phyloP scores from a whole-genome alignment of 1,139 yeast genomes.

The Neolecta irregularis region DNA sequence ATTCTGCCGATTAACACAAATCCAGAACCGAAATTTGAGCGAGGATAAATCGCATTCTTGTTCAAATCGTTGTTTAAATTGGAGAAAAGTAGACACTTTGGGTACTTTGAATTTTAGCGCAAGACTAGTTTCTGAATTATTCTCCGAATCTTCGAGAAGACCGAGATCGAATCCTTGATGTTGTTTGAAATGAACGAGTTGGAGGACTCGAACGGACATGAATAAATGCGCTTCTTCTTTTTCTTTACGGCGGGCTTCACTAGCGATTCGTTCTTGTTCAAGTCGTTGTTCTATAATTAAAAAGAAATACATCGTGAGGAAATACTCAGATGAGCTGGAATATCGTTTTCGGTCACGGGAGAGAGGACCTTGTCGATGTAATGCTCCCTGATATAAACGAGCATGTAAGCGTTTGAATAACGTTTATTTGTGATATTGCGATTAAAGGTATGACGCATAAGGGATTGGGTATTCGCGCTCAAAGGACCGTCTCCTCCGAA shows the following conservation, averaged over 20 bases:
- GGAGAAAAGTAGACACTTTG: constrained; percentile 40
- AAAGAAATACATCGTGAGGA: background rate
- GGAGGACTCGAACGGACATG: constrained; percentile 42
- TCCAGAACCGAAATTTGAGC: constrained; percentile 42
- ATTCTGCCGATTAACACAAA: constrained; percentile 55
- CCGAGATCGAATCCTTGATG: constrained; percentile 68
- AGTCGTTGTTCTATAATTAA: constrained; percentile 30
- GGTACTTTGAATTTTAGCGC: constrained; percentile 33
- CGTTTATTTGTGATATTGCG: constrained; percentile 30
- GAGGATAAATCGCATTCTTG: constrained; percentile 30
- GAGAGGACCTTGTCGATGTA: constrained; percentile 45
- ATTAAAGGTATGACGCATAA: constrained; percentile 17
- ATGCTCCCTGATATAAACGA: constrained; percentile 69
- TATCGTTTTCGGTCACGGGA: constrained; percentile 38
- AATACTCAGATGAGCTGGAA: constrained; percentile 53
- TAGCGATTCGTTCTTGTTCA: constrained; percentile 43
- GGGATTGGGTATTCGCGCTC: constrained; percentile 17
- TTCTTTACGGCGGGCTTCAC: constrained; percentile 42
- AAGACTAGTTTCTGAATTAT: constrained; percentile 10
- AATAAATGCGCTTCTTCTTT: constrained; percentile 69
- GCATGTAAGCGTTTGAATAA: constrained; percentile 91
- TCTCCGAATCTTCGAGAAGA: constrained; percentile 18
- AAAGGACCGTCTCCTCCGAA: constrained; percentile 62
- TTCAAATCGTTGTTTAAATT: constrained; percentile 38
- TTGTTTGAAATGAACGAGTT: constrained; percentile 36